Base-by-base conservation (phyloP, 2,329 filamentous ascomycete genomes). In the Penicillium olsonii region DNA sequence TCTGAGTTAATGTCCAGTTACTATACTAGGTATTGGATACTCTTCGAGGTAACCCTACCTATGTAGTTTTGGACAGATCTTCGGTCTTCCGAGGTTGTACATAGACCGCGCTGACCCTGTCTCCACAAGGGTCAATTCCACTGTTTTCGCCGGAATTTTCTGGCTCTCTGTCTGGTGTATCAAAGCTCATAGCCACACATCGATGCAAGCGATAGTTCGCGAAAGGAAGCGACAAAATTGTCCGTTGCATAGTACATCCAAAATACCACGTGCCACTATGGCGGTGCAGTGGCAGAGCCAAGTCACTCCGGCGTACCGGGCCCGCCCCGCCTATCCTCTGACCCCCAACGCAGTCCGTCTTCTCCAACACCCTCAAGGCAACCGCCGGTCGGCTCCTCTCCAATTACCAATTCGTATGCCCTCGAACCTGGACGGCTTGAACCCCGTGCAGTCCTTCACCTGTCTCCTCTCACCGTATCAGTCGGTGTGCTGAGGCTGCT, bases 371-470 rank as follows among this genome's bases (percentile, higher is more conserved):
- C 35, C 43, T 11, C 38, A 61, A 61, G 57, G 59, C 59, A 60
- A 60, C 57, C 59, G 59, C 59, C 59, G 53, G 57, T 57, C 59
- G 54, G 54, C 50, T 59, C 54, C 54, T 55, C 56, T 55, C n/a
- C 49, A 52, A 50, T 40, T 42, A 10, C 14, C 20, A 35, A 35
- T 18, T 34, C 19, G 19, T 38, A 5, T 38, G 14, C 15, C 9
- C 15, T 17, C 24, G 18, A 19, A 19, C 37, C 37, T 22, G 14
- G 12, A 17, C 22, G 34, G 29, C 5, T 19, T 20, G 9, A 14
- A 31, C 17, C 26, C 35, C 17, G 24, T 35, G 17, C 35, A 14
- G n/a, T 38, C n/a, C n/a, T 14, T 24, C 9, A 14, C 19, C 38
- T 39, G 19, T 26, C 35, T 37, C 24, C 40, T 15, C 12, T 39